Evolutionary conservation across 164 flowering plant genomes (phyloP), one percentile per base, ranked within the genome.

Genomic region (Umbellularia californica): DNA sequence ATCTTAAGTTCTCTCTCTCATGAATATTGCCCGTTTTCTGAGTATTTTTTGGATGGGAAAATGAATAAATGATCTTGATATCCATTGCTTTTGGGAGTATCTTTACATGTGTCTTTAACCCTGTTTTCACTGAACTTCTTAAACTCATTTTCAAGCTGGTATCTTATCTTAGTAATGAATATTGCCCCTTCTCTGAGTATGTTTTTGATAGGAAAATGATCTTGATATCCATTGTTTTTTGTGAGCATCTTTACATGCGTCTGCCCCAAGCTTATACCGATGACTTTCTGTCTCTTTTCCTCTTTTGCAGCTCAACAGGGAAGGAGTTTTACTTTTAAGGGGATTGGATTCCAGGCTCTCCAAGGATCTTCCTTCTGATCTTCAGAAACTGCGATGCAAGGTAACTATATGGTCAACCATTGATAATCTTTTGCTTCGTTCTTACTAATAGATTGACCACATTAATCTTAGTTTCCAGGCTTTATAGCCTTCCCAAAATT

Each of bases 301-400:
- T 75, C 33, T 58, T 52, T 70, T n/a, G 90, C 92, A 96, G 99
- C 82, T 96, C 11, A 87, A 88, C 65, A 85, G 89, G 70, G 97
- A 92, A 47, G 97, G 98, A 15, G 95, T 94, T 20, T 74, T 94
- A 76, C 93, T 96, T 19, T 78, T 96, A 62, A 87, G 98, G 2
- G 97, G 98, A 69, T 76, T 96, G 74, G 99, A 96, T 74, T 94
- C 99, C 30, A 88, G 97, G 84, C 97, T 96, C 15, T 88, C 99
- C 1, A 92, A 92, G 78, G 95, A 92, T 80, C 97, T 94, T 65
- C 97, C 99, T 63, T 82, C 93, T 64, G 97, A 96, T 83, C 95
- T 96, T 70, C 99, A 94, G 76, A 96, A 90, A 80, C 97, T 96
- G 70, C 87, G 97, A 2, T 96, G 99, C 95, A 94, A 96, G 94